A percentile compares a stretch with the other conserved stretches of the same genome.
Conservation (phyloP, 768 basidiomycete genomes). For the Termitomyces titanicus region DNA sequence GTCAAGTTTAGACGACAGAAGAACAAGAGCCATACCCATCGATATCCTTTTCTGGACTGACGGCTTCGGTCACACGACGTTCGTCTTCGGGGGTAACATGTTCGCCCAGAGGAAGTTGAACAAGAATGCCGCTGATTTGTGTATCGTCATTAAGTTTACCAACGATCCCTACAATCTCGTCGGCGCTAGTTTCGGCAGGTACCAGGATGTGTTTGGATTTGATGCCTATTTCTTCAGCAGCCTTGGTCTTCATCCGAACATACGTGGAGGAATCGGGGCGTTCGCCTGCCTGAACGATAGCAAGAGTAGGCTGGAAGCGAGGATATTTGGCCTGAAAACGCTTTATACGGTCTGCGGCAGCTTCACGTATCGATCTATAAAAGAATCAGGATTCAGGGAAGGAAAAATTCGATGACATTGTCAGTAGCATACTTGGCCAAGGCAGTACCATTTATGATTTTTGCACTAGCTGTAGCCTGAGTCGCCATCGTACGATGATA, state of each 20-base stretch:
- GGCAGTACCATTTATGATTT: constrained; percentile 78
- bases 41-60: constrained; percentile 93
- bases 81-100: constrained; percentile 82
- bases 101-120: constrained; percentile 89
- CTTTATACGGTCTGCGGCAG: constrained; percentile 68
- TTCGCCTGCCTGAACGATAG: constrained; percentile 91
- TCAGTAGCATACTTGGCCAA: constrained; percentile 68
- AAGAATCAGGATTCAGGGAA: background rate
- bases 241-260: constrained; percentile 97
- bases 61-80: constrained; percentile 89
- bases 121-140: constrained; percentile 81
- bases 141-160: constrained; percentile 82
- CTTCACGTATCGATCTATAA: constrained; percentile 72
- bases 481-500: constrained; percentile 37
- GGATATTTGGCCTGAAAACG: constrained; percentile 63
- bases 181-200: constrained; percentile 63
- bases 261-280: constrained; percentile 90
- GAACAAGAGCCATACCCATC: constrained; percentile 66
- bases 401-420: constrained; percentile 1
- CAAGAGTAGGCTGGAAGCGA: constrained; percentile 88
- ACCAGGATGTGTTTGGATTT: constrained; percentile 76
- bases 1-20: constrained; percentile 4
- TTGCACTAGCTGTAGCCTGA: constrained; percentile 26
- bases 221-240: constrained; percentile 92
- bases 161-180: constrained; percentile 75